phyloP scores from a whole-genome alignment of 2,329 filamentous ascomycete genomes.

The Cladosporium halotolerans region DNA sequence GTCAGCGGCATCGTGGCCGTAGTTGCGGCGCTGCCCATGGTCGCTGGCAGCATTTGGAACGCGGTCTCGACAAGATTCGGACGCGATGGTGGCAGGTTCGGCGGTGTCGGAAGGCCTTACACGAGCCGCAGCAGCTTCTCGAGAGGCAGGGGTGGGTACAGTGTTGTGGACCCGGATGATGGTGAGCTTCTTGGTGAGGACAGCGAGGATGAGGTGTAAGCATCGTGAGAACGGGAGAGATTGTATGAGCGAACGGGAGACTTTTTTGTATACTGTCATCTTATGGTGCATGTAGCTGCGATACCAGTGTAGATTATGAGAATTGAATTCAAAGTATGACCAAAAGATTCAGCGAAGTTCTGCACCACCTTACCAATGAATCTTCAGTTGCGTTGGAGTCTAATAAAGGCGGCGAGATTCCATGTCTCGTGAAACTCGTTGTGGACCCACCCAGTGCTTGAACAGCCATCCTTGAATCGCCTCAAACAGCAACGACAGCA shows the following conservation, averaged over 20 bases:
- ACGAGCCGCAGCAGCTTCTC: conserved; percentile 87
- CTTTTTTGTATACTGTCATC: neutral
- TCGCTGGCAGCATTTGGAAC: conserved; percentile 68
- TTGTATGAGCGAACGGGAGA: neutral
- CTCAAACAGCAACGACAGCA: too few species aligned
- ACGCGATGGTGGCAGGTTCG: conserved; percentile 38
- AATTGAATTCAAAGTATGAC: neutral
- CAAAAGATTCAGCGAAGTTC: too few species aligned
- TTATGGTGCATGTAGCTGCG: neutral
- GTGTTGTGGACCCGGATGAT: conserved; percentile 84
- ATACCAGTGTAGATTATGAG: neutral
- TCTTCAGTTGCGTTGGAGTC: too few species aligned
- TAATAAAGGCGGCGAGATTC: too few species aligned
- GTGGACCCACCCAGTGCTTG: too few species aligned
- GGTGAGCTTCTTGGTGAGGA: conserved; percentile 91
- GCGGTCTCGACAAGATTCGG: conserved; percentile 48
- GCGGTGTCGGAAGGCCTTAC: conserved; percentile 62
- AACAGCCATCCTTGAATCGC: too few species aligned
- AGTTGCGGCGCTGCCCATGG: conserved; percentile 54
- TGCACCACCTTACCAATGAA: too few species aligned
- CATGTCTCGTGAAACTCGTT: too few species aligned
- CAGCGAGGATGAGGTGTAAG: conserved; percentile 73
- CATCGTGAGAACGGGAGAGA: neutral
- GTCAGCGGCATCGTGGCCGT: conserved; percentile 51
- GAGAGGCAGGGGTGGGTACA: conserved; percentile 79